Base-by-base conservation (phyloP, 495 filamentous ascomycete genomes). In the Aspergillus mulundensis region DNA sequence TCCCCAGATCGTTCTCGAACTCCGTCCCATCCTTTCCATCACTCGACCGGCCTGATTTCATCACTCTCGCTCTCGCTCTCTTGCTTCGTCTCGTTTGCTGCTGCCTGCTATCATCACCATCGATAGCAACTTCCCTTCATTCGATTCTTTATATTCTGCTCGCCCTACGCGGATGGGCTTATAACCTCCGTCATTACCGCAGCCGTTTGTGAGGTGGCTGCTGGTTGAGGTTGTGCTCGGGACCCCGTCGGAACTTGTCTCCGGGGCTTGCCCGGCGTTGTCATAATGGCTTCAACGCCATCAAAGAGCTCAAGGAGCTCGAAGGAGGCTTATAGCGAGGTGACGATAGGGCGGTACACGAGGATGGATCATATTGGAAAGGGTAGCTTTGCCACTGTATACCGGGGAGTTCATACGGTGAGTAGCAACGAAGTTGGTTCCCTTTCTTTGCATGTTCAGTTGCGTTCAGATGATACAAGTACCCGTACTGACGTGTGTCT, bases 361-460 rank as follows among this genome's bases (percentile, higher is more conserved):
- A 81, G 90, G 63, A 78, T 88, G 58, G 84, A 87, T 51, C 87
- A 96, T 74, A 95, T 97, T 63, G 92, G 92, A 49, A 90, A 89
- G 75, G 92, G 92, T 38, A 97, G 92, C 81, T 97, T 97, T 77
- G 92, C 92, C 56, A 90, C 89, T 52, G 92, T 97, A 58, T 97
- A 91, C 68, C 83, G 86, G 68, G 92, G 89, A 62, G 83, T 84
- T 40, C 89, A 94, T 68, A 86, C 85, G 71, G 91, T 7, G 5
- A 7, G 6, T 36, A 15, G 4, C 28, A 30, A 30, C 95, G n/a
- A 76, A 76, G 87, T 81, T 60, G 41, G 21, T 6, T 8, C 18
- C 30, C 20, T 42, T 18, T 19, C 23, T 19, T 19, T 18, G 19
- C 43, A n/a, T 18, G 38, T 2, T 16, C 3, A 16, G 11, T 15